A percentile compares a stretch with the other conserved stretches of the same genome.
Evolutionary conservation across 2,329 filamentous ascomycete genomes (phyloP).

Genomic region (Colletotrichum lupini): DNA sequence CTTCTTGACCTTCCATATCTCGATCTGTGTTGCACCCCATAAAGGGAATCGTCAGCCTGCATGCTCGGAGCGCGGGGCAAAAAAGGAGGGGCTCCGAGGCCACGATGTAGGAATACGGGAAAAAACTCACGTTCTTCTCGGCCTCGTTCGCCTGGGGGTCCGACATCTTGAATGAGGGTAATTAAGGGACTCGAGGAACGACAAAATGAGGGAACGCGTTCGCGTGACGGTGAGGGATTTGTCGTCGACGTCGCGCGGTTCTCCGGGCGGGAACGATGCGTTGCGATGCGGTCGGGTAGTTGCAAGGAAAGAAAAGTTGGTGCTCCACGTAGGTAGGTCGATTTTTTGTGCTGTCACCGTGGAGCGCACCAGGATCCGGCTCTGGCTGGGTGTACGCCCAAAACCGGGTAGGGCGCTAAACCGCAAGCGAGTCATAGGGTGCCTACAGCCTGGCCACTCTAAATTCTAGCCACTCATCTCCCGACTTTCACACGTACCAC

Average conservation of each 20-base stretch:
- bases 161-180: slow-evolving; percentile 75
- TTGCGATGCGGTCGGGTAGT: slow-evolving; percentile 29
- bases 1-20: slow-evolving; percentile 99
- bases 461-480: background rate
- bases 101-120: slow-evolving; percentile 11
- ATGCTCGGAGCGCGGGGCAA: slow-evolving; percentile 33
- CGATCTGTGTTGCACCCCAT: slow-evolving; percentile 60
- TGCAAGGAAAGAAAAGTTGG: slow-evolving; percentile 34
- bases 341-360: slow-evolving; percentile 34
- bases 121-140: slow-evolving; percentile 85
- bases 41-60: slow-evolving; percentile 35
- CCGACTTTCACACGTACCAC: slow-evolving; percentile 11
- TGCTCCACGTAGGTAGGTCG: slow-evolving; percentile 29
- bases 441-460: slow-evolving; percentile 13
- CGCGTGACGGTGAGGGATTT: slow-evolving; percentile 30
- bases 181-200: slow-evolving; percentile 11
- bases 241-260: slow-evolving; percentile 32
- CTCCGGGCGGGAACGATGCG: slow-evolving; percentile 31
- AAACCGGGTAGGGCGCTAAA: slow-evolving; percentile 33
- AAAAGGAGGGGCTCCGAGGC: slow-evolving; percentile 31
- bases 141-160: slow-evolving; percentile 89
- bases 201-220: slow-evolving; percentile 33
- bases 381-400: slow-evolving; percentile 23
- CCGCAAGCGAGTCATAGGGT: slow-evolving; percentile 33
- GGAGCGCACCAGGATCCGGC: slow-evolving; percentile 20